These are phyloP conservation scores for Emmonsiellopsis sp. DNA, from an alignment of 2,329 filamentous ascomycete species.

Conservation along the genomic window DNA sequence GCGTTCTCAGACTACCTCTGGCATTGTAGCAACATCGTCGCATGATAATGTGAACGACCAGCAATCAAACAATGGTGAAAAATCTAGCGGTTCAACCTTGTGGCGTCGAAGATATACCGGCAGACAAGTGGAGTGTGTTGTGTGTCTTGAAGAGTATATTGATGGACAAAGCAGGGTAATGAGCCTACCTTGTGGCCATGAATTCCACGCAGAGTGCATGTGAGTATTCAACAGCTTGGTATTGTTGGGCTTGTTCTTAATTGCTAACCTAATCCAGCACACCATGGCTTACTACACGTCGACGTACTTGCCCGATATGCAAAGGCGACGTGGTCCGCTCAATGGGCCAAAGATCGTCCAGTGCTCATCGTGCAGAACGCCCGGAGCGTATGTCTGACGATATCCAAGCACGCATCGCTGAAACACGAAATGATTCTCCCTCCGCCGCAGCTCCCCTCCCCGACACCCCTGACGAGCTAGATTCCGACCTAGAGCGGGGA, in stretches of 20 bases:
- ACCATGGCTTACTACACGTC: constrained; percentile 89
- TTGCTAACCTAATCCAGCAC: constrained; percentile 49
- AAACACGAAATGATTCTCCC: constrained; percentile 39
- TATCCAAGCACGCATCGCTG: constrained; percentile 36
- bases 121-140: constrained; percentile 78
- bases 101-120: constrained; percentile 52
- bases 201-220: constrained; percentile 98
- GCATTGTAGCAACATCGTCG: constrained; percentile 19
- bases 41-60: constrained; percentile 8
- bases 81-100: constrained; percentile 29
- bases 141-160: constrained; percentile 92
- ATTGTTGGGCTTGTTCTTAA: neutral
- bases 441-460: constrained; percentile 44
- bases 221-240: constrained; percentile 45
- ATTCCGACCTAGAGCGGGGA: constrained; percentile 36
- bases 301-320: constrained; percentile 96
- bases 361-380: constrained; percentile 11
- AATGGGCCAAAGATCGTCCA: constrained; percentile 24
- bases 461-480: constrained; percentile 23
- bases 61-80: constrained; percentile 33
- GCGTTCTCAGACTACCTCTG: constrained; percentile 30
- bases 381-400: constrained; percentile 36
- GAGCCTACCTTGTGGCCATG: constrained; percentile 93
- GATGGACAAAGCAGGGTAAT: constrained; percentile 92
- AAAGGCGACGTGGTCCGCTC: constrained; percentile 84